Conservation (phyloP, 169 alveolate species). For the Cryptosporidium meleagridis region DNA sequence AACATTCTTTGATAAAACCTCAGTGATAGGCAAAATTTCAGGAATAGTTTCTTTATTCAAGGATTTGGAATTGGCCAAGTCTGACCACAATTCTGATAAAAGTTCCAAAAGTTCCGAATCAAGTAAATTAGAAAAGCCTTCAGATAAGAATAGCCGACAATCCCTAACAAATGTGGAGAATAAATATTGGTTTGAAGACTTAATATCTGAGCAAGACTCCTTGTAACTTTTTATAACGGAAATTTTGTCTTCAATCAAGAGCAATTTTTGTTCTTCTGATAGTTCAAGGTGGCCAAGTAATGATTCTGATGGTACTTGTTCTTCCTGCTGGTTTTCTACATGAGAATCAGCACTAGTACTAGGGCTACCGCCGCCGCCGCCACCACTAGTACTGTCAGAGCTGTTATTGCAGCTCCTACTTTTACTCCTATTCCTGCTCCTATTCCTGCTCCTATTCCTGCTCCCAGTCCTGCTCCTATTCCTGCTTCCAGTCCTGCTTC, state of each 20-base stretch:
- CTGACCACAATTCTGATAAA: not conserved
- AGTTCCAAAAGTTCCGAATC: not conserved
- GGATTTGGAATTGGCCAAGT: not conserved
- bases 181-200: not conserved
- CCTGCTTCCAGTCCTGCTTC: not conserved
- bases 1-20: not conserved
- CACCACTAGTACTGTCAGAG: not conserved
- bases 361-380: not conserved
- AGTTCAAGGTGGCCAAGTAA: not conserved
- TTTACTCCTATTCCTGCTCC: constrained; percentile 1
- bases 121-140: not conserved
- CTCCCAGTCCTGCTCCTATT: not conserved
- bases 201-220: constrained; percentile 2
- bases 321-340: not conserved
- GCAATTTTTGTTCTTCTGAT: not conserved
- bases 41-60: not conserved
- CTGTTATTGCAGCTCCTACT: not conserved
- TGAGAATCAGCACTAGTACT: too few species aligned
- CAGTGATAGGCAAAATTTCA: not conserved
- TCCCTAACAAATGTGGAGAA: not conserved
- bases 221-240: not conserved
- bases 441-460: not conserved
- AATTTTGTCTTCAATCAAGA: not conserved
- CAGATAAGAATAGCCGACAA: not conserved
- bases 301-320: not conserved